Evolutionary conservation across 176 grass and related monocot species (phyloP).

Genomic region (Tillandsia leiboldiana): DNA sequence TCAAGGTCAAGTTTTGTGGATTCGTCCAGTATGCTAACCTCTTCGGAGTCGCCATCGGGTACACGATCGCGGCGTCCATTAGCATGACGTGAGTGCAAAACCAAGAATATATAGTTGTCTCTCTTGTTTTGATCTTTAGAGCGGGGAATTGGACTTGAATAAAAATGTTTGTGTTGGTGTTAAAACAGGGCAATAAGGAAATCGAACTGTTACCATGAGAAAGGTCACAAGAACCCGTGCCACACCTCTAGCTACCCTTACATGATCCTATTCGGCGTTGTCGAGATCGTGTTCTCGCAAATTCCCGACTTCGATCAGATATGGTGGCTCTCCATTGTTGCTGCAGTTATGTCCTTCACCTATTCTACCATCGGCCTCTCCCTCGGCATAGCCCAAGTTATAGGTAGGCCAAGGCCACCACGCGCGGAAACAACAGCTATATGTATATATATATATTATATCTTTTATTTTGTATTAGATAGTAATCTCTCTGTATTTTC

Average conservation of each 20-base stretch:
- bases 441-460: not conserved
- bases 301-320: constrained; percentile 64
- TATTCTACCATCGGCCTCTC: constrained; percentile 49
- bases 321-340: constrained; percentile 73
- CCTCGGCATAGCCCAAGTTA: constrained; percentile 44
- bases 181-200: constrained; percentile 33
- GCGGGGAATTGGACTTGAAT: not conserved
- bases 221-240: constrained; percentile 28
- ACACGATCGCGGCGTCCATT: constrained; percentile 80
- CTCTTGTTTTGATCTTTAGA: not conserved
- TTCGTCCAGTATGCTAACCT: constrained; percentile 60
- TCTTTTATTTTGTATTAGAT: not conserved
- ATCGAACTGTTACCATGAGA: constrained; percentile 47
- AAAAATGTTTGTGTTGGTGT: not conserved
- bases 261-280: constrained; percentile 50
- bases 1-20: constrained; percentile 49
- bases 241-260: constrained; percentile 42
- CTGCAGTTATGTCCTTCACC: constrained; percentile 67
- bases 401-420: constrained; percentile 14
- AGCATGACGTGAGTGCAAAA: constrained; percentile 43
- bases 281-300: constrained; percentile 47
- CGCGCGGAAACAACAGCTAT: not conserved
- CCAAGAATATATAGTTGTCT: not conserved
- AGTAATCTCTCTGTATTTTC: too few species aligned
- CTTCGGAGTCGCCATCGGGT: constrained; percentile 75